phyloP scores from a whole-genome alignment of 1,284 basidiomycete species.

The Xerocomus nothofagi region DNA sequence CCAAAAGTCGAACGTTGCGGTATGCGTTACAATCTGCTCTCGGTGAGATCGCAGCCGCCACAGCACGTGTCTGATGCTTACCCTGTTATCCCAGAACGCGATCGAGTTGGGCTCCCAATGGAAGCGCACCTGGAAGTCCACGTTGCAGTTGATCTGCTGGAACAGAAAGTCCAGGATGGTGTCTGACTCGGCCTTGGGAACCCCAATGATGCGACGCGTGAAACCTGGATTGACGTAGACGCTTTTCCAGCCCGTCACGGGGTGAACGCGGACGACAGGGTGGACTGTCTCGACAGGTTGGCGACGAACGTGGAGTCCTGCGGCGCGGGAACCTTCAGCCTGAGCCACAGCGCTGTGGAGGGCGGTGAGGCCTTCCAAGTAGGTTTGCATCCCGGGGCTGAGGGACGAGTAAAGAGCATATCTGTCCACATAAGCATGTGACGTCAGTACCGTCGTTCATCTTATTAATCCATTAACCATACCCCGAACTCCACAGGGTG shows the following conservation, averaged over 20 bases:
- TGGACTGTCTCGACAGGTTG: conserved; percentile 69
- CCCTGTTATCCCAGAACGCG: conserved; percentile 75
- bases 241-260: conserved; percentile 80
- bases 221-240: conserved; percentile 76
- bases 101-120: conserved; percentile 68
- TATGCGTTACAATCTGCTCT: conserved; percentile 65
- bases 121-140: conserved; percentile 73
- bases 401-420: conserved; percentile 72
- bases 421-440: conserved; percentile 33
- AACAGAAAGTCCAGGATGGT: conserved; percentile 69
- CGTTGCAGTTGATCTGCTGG: conserved; percentile 65
- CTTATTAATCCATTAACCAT: conserved; percentile 2
- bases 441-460: conserved; percentile 6
- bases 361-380: conserved; percentile 64
- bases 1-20: conserved; percentile 78
- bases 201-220: conserved; percentile 67
- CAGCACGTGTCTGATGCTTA: conserved; percentile 20
- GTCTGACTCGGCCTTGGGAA: conserved; percentile 81
- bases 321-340: conserved; percentile 64
- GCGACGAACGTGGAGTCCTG: conserved; percentile 63
- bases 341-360: conserved; percentile 71
- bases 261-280: conserved; percentile 72
- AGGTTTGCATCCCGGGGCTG: conserved; percentile 64
- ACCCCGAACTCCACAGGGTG: conserved; percentile 71
- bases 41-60: conserved; percentile 1